Evolutionary conservation across 805 yeast species (phyloP).

Genomic region (Deakozyma indianensis): DNA sequence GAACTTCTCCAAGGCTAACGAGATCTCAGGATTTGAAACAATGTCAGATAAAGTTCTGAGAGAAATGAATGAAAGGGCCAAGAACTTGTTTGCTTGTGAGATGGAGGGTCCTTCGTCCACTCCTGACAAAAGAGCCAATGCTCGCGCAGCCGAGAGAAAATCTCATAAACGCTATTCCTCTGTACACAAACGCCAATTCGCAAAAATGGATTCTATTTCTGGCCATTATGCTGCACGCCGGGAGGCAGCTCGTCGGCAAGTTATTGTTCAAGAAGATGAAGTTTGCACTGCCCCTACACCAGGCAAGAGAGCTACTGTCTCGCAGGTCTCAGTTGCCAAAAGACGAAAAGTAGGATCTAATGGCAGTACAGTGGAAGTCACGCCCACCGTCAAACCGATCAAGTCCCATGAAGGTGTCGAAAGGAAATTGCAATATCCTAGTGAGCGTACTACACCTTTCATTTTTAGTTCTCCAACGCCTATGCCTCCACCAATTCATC

Average conservation of each 20-base stretch:
- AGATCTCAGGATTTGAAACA: constrained; percentile 18
- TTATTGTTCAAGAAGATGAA: neutral
- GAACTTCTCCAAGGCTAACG: constrained; percentile 9
- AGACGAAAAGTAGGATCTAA: neutral
- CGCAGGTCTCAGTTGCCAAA: neutral
- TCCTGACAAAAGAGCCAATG: constrained; percentile 1
- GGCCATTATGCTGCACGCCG: neutral
- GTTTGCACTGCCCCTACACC: neutral
- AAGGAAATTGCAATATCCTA: too few species aligned
- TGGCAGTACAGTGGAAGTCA: neutral
- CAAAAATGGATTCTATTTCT: constrained; percentile 14
- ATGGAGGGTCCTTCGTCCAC: neutral
- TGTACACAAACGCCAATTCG: constrained; percentile 14
- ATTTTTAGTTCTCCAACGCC: too few species aligned
- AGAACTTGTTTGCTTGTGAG: constrained; percentile 3
- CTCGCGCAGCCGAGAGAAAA: constrained; percentile 4
- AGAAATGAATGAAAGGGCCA: constrained; percentile 23
- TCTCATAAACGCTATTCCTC: constrained; percentile 12
- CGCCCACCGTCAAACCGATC: too few species aligned
- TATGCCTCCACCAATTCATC: neutral
- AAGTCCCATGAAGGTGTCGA: too few species aligned
- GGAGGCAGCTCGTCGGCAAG: neutral
- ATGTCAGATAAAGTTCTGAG: constrained; percentile 19
- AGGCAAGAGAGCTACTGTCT: neutral
- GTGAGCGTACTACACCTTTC: too few species aligned